These are phyloP conservation scores for Penicillium maclennaniae DNA, from an alignment of 495 filamentous ascomycete species.

Conservation along the genomic window DNA sequence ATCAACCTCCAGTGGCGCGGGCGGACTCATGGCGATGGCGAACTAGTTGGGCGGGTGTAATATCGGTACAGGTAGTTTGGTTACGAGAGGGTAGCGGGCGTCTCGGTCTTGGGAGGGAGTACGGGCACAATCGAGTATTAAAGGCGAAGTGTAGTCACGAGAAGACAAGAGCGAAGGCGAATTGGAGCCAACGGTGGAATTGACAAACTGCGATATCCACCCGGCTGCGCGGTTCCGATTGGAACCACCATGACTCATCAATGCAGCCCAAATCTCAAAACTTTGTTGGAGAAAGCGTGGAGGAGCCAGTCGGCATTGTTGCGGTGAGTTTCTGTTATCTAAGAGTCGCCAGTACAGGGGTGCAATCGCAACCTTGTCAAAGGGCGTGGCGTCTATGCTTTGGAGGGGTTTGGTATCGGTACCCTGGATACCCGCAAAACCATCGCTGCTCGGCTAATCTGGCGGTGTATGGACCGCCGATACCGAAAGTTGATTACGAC, in stretches of 20 bases:
- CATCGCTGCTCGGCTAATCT: neutral
- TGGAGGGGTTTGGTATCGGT: conserved; percentile 6
- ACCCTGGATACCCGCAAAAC: neutral
- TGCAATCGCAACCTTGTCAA: conserved; percentile 6
- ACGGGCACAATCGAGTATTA: neutral
- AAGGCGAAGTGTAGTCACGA: neutral
- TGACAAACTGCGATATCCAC: conserved; percentile 19
- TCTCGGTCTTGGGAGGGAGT: neutral
- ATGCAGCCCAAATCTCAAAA: conserved; percentile 3
- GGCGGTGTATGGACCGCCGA: conserved; percentile 1
- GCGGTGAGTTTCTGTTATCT: conserved; percentile 32
- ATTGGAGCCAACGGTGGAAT: conserved; percentile 11
- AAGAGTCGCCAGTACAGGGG: conserved; percentile 15
- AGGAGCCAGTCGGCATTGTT: neutral
- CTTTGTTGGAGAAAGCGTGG: conserved; percentile 6
- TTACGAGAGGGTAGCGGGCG: neutral
- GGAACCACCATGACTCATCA: conserved; percentile 21
- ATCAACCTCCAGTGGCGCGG: conserved; percentile 38
- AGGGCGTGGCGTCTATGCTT: conserved; percentile 16
- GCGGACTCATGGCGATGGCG: conserved; percentile 34
- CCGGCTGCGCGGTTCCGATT: conserved; percentile 12
- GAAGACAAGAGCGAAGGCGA: conserved; percentile 12
- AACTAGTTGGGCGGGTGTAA: conserved; percentile 4
- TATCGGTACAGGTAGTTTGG: conserved; percentile 5
- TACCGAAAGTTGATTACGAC: conserved; percentile 11